phyloP scores from a whole-genome alignment of 305 asterid genomes.

The Stenogyne calaminthoides region DNA sequence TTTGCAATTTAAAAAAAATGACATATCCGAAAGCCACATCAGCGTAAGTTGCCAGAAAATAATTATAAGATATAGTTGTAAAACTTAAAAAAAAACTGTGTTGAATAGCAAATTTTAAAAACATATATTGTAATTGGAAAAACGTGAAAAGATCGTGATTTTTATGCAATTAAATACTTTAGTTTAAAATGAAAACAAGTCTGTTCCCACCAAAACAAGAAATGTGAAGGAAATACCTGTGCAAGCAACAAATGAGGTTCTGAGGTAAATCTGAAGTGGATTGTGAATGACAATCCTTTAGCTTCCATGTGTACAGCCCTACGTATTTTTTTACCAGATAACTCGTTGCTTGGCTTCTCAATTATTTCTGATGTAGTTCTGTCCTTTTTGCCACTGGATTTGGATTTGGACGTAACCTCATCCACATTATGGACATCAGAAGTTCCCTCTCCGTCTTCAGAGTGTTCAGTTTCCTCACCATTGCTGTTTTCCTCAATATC shows the following conservation, averaged over 20 bases:
- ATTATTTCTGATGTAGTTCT: slow-evolving; percentile 17
- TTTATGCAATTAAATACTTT: neutral
- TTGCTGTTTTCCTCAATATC: slow-evolving; percentile 31
- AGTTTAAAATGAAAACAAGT: neutral
- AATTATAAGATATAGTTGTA: too few species aligned
- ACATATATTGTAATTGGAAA: too few species aligned
- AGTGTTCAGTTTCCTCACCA: slow-evolving; percentile 42
- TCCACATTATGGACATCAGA: slow-evolving; percentile 34
- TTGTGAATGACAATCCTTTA: slow-evolving; percentile 51
- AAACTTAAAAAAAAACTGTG: too few species aligned
- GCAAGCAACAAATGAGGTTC: slow-evolving; percentile 89
- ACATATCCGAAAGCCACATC: too few species aligned
- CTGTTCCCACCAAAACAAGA: neutral
- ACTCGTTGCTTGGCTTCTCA: slow-evolving; percentile 7
- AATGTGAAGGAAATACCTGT: slow-evolving; percentile 54
- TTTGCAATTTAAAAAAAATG: too few species aligned
- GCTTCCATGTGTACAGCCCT: slow-evolving; percentile 41
- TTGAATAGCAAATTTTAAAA: too few species aligned
- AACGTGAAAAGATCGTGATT: too few species aligned
- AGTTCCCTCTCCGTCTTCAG: slow-evolving; percentile 30
- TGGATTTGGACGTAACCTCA: slow-evolving; percentile 40
- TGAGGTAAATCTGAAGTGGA: slow-evolving; percentile 54
- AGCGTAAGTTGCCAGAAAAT: too few species aligned
- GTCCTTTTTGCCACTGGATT: slow-evolving; percentile 38
- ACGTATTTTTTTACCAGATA: slow-evolving; percentile 26